Evolutionary conservation across 2,329 filamentous ascomycete species (phyloP).

Genomic region (Talaromyces piceae): DNA sequence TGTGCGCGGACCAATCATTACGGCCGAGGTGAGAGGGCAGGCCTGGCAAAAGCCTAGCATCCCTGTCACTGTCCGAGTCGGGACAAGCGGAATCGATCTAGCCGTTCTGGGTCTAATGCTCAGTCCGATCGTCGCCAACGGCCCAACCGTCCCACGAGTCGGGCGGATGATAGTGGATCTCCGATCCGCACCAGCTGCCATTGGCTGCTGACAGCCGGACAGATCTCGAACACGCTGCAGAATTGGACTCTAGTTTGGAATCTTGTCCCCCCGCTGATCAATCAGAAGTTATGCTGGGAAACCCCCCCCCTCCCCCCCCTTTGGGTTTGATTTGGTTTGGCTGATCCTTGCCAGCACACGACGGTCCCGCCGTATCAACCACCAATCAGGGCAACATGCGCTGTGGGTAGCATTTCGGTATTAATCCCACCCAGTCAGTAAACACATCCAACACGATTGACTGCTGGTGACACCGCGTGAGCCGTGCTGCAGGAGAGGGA

Average conservation of each 20-base stretch:
- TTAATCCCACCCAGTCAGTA: background rate
- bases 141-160: background rate
- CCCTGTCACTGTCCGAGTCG: background rate
- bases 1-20: background rate
- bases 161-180: background rate
- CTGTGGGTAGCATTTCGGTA: too few relatives aligned
- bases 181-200: background rate
- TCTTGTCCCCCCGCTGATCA: too few relatives aligned
- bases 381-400: background rate
- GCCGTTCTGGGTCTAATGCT: background rate
- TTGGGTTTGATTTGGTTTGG: background rate
- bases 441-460: too few relatives aligned
- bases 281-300: too few relatives aligned
- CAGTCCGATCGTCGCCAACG: background rate
- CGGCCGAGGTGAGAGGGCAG: background rate
- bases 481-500: background rate
- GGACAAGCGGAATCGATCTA: background rate
- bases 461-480: background rate
- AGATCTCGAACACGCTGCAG: background rate
- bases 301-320: too few relatives aligned
- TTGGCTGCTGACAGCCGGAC: background rate
- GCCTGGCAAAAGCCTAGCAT: too few relatives aligned
- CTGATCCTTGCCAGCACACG: background rate
- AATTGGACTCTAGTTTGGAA: too few relatives aligned
- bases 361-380: background rate